Percentiles rank a stretch among this genome's conserved stretches.
Conservation (phyloP, 2,329 filamentous ascomycete species). For the Teratosphaeria viscida region DNA sequence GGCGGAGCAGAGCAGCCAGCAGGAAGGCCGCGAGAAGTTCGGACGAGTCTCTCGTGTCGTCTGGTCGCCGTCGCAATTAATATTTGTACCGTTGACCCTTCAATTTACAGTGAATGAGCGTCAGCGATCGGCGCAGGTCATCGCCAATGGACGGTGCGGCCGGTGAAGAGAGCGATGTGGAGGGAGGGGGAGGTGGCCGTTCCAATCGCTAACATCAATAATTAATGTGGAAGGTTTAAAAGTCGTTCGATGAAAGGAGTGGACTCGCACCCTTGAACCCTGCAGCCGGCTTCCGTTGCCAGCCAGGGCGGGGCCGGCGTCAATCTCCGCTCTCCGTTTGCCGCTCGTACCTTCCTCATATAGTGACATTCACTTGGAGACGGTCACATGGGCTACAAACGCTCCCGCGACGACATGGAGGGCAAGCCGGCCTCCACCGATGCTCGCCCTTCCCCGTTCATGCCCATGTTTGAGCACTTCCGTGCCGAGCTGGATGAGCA, state of each 20-base stretch:
- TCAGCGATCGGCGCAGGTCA: neutral
- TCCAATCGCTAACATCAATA: no score
- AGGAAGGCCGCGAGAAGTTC: neutral
- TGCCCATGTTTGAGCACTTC: constrained; percentile 74
- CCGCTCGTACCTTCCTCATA: neutral
- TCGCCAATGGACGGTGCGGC: neutral
- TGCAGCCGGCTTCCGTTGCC: neutral
- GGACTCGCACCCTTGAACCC: neutral
- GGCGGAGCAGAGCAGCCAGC: neutral
- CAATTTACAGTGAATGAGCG: neutral
- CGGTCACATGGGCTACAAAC: constrained; percentile 3
- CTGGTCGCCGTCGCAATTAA: neutral
- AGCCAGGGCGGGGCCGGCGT: neutral
- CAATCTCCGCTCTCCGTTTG: neutral
- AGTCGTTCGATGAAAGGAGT: neutral
- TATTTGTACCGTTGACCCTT: neutral
- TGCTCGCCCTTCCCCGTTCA: constrained; percentile 31
- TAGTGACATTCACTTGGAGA: neutral
- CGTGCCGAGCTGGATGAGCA: constrained; percentile 85
- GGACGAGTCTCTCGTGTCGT: neutral
- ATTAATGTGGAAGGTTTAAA: neutral
- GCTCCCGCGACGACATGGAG: constrained; percentile 6
- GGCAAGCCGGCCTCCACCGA: constrained; percentile 1
- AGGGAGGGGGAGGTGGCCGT: no score
- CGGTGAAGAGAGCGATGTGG: no score